A percentile compares a stretch with the other conserved stretches of the same genome.
These are phyloP conservation scores for Cutaneotrichosporon arboriforme DNA, from an alignment of 1,284 basidiomycete genomes.

Conservation along the genomic window DNA sequence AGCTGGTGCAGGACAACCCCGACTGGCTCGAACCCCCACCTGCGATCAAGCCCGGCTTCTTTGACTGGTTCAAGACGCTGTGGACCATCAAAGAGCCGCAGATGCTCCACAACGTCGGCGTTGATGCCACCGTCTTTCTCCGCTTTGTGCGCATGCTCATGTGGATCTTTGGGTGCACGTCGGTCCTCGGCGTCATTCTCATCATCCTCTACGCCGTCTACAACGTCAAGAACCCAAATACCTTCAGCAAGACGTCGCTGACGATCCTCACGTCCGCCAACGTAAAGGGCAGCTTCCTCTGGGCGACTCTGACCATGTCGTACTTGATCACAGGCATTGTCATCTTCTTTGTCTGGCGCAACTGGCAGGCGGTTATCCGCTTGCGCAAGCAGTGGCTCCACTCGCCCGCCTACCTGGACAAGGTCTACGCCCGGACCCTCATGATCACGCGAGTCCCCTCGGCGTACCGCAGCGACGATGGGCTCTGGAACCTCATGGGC, in stretches of 20 bases:
- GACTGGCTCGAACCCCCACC: conserved; percentile 45
- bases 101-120: conserved; percentile 79
- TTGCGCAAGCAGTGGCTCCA: conserved; percentile 47
- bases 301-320: conserved; percentile 66
- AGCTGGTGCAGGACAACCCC: conserved; percentile 24
- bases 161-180: conserved; percentile 58
- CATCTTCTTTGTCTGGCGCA: conserved; percentile 55
- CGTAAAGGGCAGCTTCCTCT: conserved; percentile 61
- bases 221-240: conserved; percentile 60
- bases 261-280: conserved; percentile 74
- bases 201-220: conserved; percentile 60
- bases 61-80: conserved; percentile 85
- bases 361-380: conserved; percentile 65
- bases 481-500: conserved; percentile 64
- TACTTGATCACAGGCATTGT: conserved; percentile 59
- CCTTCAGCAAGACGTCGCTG: conserved; percentile 56
- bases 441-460: conserved; percentile 64
- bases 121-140: conserved; percentile 89
- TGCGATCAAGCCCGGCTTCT: conserved; percentile 69
- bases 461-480: conserved; percentile 70
- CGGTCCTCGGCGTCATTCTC: conserved; percentile 63
- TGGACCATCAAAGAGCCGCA: conserved; percentile 77
- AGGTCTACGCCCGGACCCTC: conserved; percentile 47
- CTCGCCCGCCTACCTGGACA: conserved; percentile 43
- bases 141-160: conserved; percentile 85